These are phyloP conservation scores for Salvia sclarea DNA, from an alignment of 305 asterid genomes.

Conservation along the genomic window DNA sequence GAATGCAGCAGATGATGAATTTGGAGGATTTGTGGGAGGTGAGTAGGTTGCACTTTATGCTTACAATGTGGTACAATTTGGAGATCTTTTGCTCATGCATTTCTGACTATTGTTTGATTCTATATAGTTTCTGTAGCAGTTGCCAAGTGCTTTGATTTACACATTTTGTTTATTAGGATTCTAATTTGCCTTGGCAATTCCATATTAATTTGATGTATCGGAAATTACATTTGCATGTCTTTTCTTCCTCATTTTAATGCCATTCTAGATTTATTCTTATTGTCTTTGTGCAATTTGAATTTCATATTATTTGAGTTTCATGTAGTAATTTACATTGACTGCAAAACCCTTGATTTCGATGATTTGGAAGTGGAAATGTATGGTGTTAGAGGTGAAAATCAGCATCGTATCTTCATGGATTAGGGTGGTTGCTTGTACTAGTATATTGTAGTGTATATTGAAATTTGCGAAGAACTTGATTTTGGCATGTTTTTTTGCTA, in stretches of 20 bases:
- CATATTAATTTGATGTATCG: constrained; percentile 17
- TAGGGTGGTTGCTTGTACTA: too few species aligned
- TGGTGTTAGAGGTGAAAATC: neutral
- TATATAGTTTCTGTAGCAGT: neutral
- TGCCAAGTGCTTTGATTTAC: constrained; percentile 16
- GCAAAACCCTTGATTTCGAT: neutral
- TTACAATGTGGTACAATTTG: constrained; percentile 25
- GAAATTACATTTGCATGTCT: constrained; percentile 5
- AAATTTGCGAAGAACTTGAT: neutral
- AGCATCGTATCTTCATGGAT: neutral
- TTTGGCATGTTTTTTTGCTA: neutral
- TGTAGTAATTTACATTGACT: neutral
- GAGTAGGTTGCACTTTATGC: constrained; percentile 25
- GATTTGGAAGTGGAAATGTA: neutral
- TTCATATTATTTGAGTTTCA: neutral
- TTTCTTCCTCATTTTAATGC: neutral
- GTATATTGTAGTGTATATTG: neutral
- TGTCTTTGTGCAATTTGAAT: neutral
- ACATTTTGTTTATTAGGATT: constrained; percentile 17
- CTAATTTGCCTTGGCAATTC: neutral
- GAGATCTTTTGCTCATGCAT: constrained; percentile 4
- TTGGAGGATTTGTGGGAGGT: constrained; percentile 23
- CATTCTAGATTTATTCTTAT: neutral
- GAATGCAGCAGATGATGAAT: constrained; percentile 14
- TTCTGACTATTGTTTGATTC: constrained; percentile 17